phyloP scores from a whole-genome alignment of 495 filamentous ascomycete species.

The Talaromyces stipitatus region DNA sequence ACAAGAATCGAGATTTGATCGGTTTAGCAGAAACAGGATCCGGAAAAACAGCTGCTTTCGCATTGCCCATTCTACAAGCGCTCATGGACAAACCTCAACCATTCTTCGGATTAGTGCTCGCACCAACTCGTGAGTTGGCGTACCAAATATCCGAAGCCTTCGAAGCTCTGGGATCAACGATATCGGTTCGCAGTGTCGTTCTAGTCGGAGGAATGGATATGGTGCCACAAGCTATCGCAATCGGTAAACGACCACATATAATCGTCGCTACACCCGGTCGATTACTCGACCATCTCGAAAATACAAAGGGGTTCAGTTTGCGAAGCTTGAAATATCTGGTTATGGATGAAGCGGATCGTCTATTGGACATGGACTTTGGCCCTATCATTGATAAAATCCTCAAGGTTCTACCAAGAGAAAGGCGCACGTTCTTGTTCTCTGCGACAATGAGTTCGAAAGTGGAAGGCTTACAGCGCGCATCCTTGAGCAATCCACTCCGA shows the following conservation, averaged over 20 bases:
- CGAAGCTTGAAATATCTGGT: conserved; percentile 75
- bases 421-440: conserved; percentile 82
- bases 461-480: conserved; percentile 83
- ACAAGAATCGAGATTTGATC: conserved; percentile 56
- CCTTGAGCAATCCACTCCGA: conserved; percentile 66
- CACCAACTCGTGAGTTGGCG: conserved; percentile 87
- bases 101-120: conserved; percentile 72
- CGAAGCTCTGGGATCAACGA: conserved; percentile 74
- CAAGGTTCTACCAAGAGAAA: conserved; percentile 74
- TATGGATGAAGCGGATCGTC: conserved; percentile 89
- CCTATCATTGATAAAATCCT: conserved; percentile 88
- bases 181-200: conserved; percentile 68
- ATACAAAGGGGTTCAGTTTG: conserved; percentile 90
- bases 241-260: conserved; percentile 88
- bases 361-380: conserved; percentile 92
- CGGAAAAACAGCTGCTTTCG: conserved; percentile 92
- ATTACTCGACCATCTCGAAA: conserved; percentile 87
- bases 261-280: conserved; percentile 81
- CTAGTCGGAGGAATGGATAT: conserved; percentile 94
- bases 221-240: conserved; percentile 78
- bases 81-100: conserved; percentile 77
- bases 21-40: conserved; percentile 90
- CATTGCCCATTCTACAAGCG: conserved; percentile 78
- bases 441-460: conserved; percentile 92
- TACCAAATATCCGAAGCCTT: conserved; percentile 82